Percentiles rank a stretch among this genome's conserved stretches.
Conservation (phyloP, 1,139 yeast species). For the Geotrichum carabidarum region DNA sequence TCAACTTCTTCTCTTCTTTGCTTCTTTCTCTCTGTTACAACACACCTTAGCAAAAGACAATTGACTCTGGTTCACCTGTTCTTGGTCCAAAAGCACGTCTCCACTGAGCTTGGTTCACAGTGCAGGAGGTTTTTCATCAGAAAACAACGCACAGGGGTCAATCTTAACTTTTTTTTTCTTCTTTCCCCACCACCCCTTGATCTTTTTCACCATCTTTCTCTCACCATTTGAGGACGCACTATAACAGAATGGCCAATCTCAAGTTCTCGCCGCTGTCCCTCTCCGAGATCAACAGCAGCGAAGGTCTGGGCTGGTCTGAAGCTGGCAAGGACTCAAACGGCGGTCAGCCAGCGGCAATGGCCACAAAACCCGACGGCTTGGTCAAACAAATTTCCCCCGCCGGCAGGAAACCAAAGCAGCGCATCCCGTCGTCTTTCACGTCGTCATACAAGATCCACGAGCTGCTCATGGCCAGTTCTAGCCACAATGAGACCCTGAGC, state of each 20-base stretch:
- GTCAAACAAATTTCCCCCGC: neutral
- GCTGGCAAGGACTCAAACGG: too few species aligned
- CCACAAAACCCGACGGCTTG: too few species aligned
- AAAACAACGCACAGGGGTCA: neutral
- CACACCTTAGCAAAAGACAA: too few species aligned
- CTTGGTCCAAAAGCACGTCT: too few species aligned
- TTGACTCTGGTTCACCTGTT: too few species aligned
- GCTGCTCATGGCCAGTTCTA: slow-evolving; percentile 23
- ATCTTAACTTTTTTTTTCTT: neutral
- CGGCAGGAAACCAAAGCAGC: slow-evolving; percentile 11
- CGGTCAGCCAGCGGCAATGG: too few species aligned
- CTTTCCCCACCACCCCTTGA: neutral
- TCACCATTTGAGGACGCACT: neutral
- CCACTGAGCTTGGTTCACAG: neutral
- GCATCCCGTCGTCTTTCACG: slow-evolving; percentile 27
- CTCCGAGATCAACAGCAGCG: slow-evolving; percentile 1
- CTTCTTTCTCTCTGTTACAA: too few species aligned
- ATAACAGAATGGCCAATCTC: neutral
- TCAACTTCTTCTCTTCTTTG: too few species aligned
- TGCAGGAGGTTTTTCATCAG: neutral
- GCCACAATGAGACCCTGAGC: slow-evolving; percentile 16
- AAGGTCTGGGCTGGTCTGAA: slow-evolving; percentile 4
- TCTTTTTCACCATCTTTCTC: too few species aligned
- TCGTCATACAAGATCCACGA: slow-evolving; percentile 32
- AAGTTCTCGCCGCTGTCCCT: slow-evolving; percentile 1